Base-by-base conservation (phyloP, 2,329 filamentous ascomycete genomes). In the Verticillium nubilum region DNA sequence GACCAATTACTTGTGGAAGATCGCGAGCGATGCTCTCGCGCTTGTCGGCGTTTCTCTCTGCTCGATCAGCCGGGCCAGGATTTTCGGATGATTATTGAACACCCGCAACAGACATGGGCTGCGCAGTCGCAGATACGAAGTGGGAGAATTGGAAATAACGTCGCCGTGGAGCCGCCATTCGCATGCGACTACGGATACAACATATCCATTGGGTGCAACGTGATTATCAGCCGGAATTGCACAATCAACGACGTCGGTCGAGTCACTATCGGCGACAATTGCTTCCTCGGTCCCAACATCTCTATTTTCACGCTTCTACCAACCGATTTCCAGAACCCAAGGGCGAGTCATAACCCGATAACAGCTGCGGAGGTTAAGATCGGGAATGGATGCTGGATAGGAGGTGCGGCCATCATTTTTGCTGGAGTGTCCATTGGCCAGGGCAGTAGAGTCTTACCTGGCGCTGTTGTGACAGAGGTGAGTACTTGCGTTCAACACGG, bases 111-210 rank as follows among this genome's bases (percentile, higher is more conserved):
- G 17, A 37, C 35, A n/a, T 17, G 17, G 17, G 13, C 29, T 31
- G 9, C 29, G 13, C 29, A 31, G 29, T 31, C 13, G 13, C 29
- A 31, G 13, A 31, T 31, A 31, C 29, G 29, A 31, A 37, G 35
- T n/a, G 13, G 17, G 35, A 37, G 17, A n/a, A 37, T 37, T 37
- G 35, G 35, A 37, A 37, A n/a, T 15, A 37, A 37, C 12, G 17
- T 37, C 35, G 17, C 13, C 13, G 35, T 37, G 13, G 35, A 37
- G 35, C 35, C 35, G 5, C 35, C 35, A 15, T 98, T 99, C 72
- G 87, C 83, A 54, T 97, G 94, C 72, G 92, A 97, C 68, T 97
- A 97, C 69, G 95, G 95, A 1, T 98, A 97, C 76, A 98, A 99
- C 72, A 89, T 98, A 67, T 84, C 84, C 56, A 90, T 98, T 65